phyloP scores from a whole-genome alignment of 768 basidiomycete species.

The Tulasnella sp. region DNA sequence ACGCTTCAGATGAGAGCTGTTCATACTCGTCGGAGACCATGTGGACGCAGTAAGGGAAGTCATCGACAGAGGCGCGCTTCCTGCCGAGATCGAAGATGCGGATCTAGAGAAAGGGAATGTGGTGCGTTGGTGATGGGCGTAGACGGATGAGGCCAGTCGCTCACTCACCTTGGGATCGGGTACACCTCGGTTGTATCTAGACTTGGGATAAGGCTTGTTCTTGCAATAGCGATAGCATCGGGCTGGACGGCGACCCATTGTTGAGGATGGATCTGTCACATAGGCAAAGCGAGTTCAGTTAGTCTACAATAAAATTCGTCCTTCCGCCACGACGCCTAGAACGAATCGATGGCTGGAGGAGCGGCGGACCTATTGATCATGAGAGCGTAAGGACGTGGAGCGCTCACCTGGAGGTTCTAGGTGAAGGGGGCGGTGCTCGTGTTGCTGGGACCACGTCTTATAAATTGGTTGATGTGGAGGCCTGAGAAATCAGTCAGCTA shows the following conservation, averaged over 20 bases:
- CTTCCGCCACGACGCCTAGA: no score
- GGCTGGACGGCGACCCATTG: slow-evolving; percentile 95
- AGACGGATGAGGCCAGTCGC: no score
- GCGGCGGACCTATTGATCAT: no score
- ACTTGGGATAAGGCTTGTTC: slow-evolving; percentile 97
- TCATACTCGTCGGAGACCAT: slow-evolving; percentile 98
- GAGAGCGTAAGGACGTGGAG: no score
- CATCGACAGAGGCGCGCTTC: slow-evolving; percentile 92
- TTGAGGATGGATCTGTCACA: slow-evolving; percentile 18
- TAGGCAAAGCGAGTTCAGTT: no score
- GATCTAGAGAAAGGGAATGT: slow-evolving; percentile 43
- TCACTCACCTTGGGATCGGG: slow-evolving; percentile 73
- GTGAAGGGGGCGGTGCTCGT: no score
- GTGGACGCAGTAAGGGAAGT: slow-evolving; percentile 95
- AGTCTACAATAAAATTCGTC: no score
- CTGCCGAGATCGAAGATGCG: slow-evolving; percentile 93
- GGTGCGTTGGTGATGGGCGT: background rate
- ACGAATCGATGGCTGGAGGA: no score
- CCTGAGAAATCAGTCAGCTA: no score
- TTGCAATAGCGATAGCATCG: slow-evolving; percentile 99
- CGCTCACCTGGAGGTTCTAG: no score
- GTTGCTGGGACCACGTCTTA: no score
- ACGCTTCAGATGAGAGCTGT: slow-evolving; percentile 87
- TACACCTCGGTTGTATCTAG: slow-evolving; percentile 95
- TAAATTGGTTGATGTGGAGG: no score